Base-by-base conservation (phyloP, 2,329 filamentous ascomycete species). In the Stromatinia cepivora region DNA sequence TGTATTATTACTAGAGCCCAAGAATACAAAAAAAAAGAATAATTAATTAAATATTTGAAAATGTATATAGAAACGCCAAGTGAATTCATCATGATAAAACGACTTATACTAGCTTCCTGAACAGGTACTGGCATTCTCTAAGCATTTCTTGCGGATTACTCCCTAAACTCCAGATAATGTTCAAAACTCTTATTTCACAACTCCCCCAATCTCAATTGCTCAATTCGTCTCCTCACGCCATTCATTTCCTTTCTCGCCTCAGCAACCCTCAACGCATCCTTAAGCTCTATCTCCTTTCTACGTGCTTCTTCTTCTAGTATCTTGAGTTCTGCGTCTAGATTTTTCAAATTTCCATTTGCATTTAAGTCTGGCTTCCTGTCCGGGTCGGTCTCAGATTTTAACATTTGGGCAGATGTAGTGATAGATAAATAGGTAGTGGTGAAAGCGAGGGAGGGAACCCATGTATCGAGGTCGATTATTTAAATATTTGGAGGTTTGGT, bases 221-320 rank as follows among this genome's bases (percentile, higher is more conserved):
- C 48, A 34, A 68, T 53, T 25, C 25, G 46, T 9, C 66, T 62
- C 17, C 46, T 50, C 25, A 54, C 25, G 15, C 36, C 20, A 34
- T 63, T 34, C 25, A 53, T n/a, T 7, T 68, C 34, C 20, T 15
- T 63, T 8, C 66, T 68, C 2, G 48, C 66, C 28, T 46, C 57
- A 17, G 36, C 34, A 17, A 54, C 48, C 25, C 57, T 63, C 20
- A 54, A 10, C 20, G 57, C 66, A 54, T 63, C 66, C 48, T 53
- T 25, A n/a, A 63, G 20, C 13, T 68, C 57, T 22, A 17, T 46
- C 8, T 45, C 36, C 9, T n/a, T 52, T 31, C 46, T 53, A 10
- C 7, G 11, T 53, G 25, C 66, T 39, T 68, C 57, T 28, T 54
- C 46, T 53, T 62, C 34, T 20, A 53, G 7, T 3, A 3, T 25